Percentiles rank a stretch among this genome's conserved stretches.
Conservation (phyloP, 345 rosid genomes). For the Populus pruinosa region DNA sequence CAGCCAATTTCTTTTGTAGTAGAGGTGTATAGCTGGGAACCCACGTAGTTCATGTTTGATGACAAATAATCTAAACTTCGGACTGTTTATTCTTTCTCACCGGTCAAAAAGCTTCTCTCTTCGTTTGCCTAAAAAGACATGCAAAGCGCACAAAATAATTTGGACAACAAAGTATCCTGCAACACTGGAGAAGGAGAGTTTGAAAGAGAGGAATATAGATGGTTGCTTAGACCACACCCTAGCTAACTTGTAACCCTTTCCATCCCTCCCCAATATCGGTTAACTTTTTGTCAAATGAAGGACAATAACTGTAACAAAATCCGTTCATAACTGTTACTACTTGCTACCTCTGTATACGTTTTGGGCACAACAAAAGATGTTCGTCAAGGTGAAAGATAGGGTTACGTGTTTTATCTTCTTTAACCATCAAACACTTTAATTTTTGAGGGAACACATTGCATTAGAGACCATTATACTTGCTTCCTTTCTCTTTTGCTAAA, state of each 20-base stretch:
- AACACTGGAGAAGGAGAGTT: slow-evolving; percentile 46
- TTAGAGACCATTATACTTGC: slow-evolving; percentile 17
- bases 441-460: slow-evolving; percentile 25
- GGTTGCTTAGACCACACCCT: slow-evolving; percentile 39
- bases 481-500: slow-evolving; percentile 38
- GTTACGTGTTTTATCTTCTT: slow-evolving; percentile 35
- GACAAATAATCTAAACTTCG: slow-evolving; percentile 25
- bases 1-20: neutral
- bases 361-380: slow-evolving; percentile 20
- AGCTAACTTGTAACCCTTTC: slow-evolving; percentile 2
- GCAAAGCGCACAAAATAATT: slow-evolving; percentile 39
- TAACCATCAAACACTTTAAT: slow-evolving; percentile 34
- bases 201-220: slow-evolving; percentile 30
- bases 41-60: neutral
- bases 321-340: slow-evolving; percentile 15
- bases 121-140: slow-evolving; percentile 59
- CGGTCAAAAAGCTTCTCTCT: slow-evolving; percentile 58
- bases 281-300: slow-evolving; percentile 15
- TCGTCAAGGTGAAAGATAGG: slow-evolving; percentile 34
- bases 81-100: slow-evolving; percentile 32
- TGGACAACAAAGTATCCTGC: slow-evolving; percentile 44
- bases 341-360: slow-evolving; percentile 15
- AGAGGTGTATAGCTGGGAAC: neutral
- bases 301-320: slow-evolving; percentile 28
- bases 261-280: slow-evolving; percentile 16